A percentile compares a stretch with the other conserved stretches of the same genome.
phyloP scores from a whole-genome alignment of 2,329 filamentous ascomycete species.

The Leptographium galeiforme region DNA sequence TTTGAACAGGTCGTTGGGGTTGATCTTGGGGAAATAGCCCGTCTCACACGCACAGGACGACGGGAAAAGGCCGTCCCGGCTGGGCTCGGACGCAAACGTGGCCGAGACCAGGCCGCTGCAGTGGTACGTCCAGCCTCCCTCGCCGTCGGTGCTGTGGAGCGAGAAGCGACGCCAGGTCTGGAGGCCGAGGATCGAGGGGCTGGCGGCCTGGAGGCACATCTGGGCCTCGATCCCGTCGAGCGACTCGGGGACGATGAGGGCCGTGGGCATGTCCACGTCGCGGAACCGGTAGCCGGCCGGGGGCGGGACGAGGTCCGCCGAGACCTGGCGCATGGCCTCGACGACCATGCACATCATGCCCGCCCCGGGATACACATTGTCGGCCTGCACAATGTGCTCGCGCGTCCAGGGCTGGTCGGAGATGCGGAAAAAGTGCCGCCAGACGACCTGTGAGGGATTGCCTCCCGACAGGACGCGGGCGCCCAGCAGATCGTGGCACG shows the following conservation, averaged over 20 bases:
- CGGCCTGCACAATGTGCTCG: constrained; percentile 16
- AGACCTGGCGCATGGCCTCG: constrained; percentile 1
- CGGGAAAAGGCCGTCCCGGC: too few species aligned
- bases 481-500: constrained; percentile 26
- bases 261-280: background rate
- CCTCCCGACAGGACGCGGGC: constrained; percentile 6
- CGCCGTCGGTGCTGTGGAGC: background rate
- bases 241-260: background rate
- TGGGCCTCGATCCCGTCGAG: background rate
- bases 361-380: constrained; percentile 24
- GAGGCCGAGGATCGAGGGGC: background rate
- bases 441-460: constrained; percentile 12
- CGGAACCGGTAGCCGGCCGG: background rate
- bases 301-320: too few species aligned
- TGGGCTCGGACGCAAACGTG: background rate
- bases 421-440: constrained; percentile 17
- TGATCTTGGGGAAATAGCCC: background rate
- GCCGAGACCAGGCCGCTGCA: background rate
- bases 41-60: background rate
- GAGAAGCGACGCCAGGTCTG: background rate
- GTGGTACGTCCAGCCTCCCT: background rate
- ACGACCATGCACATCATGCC: constrained; percentile 22
- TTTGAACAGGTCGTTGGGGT: background rate
- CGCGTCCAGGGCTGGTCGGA: constrained; percentile 20
- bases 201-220: background rate